Base-by-base conservation (phyloP, 768 basidiomycete genomes). In the Kwoniella dejecticola region DNA sequence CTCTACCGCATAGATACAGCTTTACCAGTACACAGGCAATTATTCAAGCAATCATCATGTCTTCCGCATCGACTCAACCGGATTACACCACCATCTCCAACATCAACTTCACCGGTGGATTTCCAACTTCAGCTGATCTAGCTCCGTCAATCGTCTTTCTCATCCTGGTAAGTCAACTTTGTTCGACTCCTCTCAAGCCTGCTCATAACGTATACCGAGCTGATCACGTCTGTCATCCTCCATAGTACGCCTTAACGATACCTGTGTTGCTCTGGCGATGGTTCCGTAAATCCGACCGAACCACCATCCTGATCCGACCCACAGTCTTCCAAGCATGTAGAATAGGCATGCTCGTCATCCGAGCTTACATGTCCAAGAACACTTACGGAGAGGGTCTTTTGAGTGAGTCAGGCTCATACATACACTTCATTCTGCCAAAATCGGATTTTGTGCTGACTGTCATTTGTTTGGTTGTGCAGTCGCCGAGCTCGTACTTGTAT, bases 401-500 rank as follows among this genome's bases (percentile, higher is more conserved):
- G 41, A 63, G 68, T 67, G 46, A 64, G 65, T 63, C 33, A 23
- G 47, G n/a, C 3, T 21, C 2, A 13, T 13, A 5, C 17, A 13
- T 42, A 17, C 8, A 17, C 8, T 8, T 38, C 17, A 38, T 38
- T 17, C 8, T 38, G 36, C 17, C 36, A 8, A 38, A 38, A 38
- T 17, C 8, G 17, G 36, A 38, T 38, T 38, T 8, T 17, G 36
- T 8, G 8, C 36, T 38, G 8, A 38, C 7, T 40, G 53, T 5
- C 10, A 24, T 29, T 31, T 7, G 40, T 29, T 27, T 8, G 4
- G 17, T 42, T 49, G 29, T 49, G n/a, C 54, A 71, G 68, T 69
- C 44, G 65, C 56, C 52, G 70, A 71, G 40, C 57, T 69, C 21
- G 56, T 71, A 26, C 41, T 71, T 11, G 55, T 69, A 3, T 60